phyloP scores from a whole-genome alignment of 768 basidiomycete genomes.

The Boletus rex-veris region DNA sequence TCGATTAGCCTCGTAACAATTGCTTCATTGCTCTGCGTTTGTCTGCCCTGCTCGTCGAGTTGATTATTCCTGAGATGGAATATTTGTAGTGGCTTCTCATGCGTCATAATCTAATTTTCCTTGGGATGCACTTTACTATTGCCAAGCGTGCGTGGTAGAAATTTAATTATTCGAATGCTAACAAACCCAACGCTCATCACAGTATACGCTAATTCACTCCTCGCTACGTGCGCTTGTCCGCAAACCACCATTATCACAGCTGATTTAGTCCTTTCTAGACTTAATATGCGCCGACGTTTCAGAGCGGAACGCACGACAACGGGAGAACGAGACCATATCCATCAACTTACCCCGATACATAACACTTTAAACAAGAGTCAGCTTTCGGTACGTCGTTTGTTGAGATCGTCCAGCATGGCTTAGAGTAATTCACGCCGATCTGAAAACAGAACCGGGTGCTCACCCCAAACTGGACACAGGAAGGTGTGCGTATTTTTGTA shows the following conservation, averaged over 20 bases:
- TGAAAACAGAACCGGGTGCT: constrained; percentile 24
- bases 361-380: constrained; percentile 14
- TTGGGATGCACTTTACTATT: constrained; percentile 34
- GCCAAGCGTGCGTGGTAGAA: constrained; percentile 27
- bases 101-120: constrained; percentile 35
- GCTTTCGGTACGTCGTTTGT: constrained; percentile 20
- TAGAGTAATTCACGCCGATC: neutral
- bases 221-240: constrained; percentile 27
- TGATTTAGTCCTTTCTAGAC: constrained; percentile 5
- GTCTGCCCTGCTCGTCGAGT: constrained; percentile 2
- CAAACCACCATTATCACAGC: neutral
- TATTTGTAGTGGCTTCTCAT: constrained; percentile 27
- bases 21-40: constrained; percentile 31
- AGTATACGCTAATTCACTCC: constrained; percentile 35
- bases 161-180: neutral
- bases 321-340: constrained; percentile 22
- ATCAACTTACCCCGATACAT: constrained; percentile 4
- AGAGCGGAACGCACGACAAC: constrained; percentile 22
- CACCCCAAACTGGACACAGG: constrained; percentile 14
- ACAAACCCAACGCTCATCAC: neutral
- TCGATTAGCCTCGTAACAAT: constrained; percentile 28
- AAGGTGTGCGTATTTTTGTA: constrained; percentile 18
- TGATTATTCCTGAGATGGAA: neutral
- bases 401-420: neutral
- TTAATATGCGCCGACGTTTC: constrained; percentile 32